Evolutionary conservation across 1,284 basidiomycete genomes (phyloP).

Genomic region (Afroboletus lepidellus): DNA sequence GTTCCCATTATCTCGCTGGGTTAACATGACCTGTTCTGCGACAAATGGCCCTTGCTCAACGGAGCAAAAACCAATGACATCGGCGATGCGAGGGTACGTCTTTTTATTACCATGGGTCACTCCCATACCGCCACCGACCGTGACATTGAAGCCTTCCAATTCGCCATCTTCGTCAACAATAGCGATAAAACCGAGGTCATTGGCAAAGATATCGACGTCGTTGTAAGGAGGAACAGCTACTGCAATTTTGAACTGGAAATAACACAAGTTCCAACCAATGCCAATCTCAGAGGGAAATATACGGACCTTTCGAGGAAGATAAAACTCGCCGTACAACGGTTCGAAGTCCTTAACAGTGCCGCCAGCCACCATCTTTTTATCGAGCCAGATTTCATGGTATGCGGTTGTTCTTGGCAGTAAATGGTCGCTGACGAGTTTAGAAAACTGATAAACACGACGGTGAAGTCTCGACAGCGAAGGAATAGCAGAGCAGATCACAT

Average conservation of each 20-base stretch:
- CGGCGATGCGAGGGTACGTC: slow-evolving; percentile 91
- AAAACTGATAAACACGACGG: slow-evolving; percentile 80
- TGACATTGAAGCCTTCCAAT: slow-evolving; percentile 87
- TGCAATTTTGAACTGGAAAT: slow-evolving; percentile 89
- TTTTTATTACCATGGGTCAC: slow-evolving; percentile 99
- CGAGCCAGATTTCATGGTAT: slow-evolving; percentile 99
- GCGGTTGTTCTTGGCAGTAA: slow-evolving; percentile 90
- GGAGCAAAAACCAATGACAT: slow-evolving; percentile 91
- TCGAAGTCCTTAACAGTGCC: slow-evolving; percentile 93
- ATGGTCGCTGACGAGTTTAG: slow-evolving; percentile 84
- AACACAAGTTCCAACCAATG: slow-evolving; percentile 11
- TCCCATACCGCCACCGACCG: slow-evolving; percentile 96
- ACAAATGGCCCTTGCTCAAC: slow-evolving; percentile 84
- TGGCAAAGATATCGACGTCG: slow-evolving; percentile 94
- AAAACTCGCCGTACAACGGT: slow-evolving; percentile 95
- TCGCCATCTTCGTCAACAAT: slow-evolving; percentile 75
- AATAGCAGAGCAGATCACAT: slow-evolving; percentile 92
- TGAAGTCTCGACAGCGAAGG: slow-evolving; percentile 87
- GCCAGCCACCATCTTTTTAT: slow-evolving; percentile 92
- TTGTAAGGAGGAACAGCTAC: slow-evolving; percentile 96
- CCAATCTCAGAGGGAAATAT: not conserved
- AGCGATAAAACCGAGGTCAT: slow-evolving; percentile 95
- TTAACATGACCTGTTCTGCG: slow-evolving; percentile 91
- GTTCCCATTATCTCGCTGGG: slow-evolving; percentile 96
- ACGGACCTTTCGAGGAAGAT: slow-evolving; percentile 86